These are phyloP conservation scores for Fusarium nodosum DNA, from an alignment of 2,329 filamentous ascomycete genomes.

Conservation along the genomic window DNA sequence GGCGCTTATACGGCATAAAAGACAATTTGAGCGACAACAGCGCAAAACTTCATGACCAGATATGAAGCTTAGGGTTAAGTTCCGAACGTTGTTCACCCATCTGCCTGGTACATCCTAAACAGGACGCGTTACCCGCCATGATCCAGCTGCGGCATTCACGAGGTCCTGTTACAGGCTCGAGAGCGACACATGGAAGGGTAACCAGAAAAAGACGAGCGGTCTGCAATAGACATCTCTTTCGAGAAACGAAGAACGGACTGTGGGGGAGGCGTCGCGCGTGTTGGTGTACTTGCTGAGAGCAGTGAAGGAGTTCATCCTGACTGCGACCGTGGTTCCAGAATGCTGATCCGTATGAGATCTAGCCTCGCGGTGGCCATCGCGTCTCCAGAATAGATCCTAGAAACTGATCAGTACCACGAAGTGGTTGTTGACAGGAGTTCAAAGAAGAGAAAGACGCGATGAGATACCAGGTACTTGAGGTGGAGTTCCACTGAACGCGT, in stretches of 20 bases:
- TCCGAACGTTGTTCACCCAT: constrained; percentile 77
- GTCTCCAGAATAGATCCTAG: constrained; percentile 40
- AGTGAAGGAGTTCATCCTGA: constrained; percentile 62
- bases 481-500: constrained; percentile 24
- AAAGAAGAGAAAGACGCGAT: constrained; percentile 25
- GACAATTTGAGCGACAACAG: constrained; percentile 75
- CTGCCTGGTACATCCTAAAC: constrained; percentile 57
- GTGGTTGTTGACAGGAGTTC: constrained; percentile 37
- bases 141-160: constrained; percentile 63
- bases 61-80: constrained; percentile 89
- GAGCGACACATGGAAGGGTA: constrained; percentile 66
- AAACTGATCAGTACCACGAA: constrained; percentile 34
- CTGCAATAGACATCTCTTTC: constrained; percentile 71
- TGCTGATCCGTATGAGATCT: constrained; percentile 36
- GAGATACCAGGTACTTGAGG: constrained; percentile 5
- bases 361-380: constrained; percentile 13
- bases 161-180: constrained; percentile 72
- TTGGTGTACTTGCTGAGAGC: constrained; percentile 40
- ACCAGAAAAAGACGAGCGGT: constrained; percentile 57
- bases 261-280: constrained; percentile 80
- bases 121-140: constrained; percentile 51
- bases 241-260: constrained; percentile 83
- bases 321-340: constrained; percentile 30
- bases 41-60: constrained; percentile 81
- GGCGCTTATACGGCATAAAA: constrained; percentile 67